A percentile compares a stretch with the other conserved stretches of the same genome.
These are phyloP conservation scores for Auxenochlorella protothecoides DNA, from an alignment of 139 green algal species.

Conservation along the genomic window DNA sequence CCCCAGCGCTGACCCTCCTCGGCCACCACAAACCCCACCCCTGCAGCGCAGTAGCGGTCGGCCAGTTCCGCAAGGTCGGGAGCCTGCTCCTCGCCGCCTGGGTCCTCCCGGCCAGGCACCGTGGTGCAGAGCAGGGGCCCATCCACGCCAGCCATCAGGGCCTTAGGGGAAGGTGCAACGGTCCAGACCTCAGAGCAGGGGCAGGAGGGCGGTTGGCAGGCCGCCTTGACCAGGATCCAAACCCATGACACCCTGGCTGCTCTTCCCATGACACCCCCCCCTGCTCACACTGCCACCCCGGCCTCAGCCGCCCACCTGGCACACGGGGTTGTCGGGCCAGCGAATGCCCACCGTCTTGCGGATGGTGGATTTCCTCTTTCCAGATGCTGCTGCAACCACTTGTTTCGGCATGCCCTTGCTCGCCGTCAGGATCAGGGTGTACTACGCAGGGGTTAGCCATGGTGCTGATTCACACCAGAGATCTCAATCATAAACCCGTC, in stretches of 20 bases:
- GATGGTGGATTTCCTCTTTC: slow-evolving; percentile 31
- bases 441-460: slow-evolving; percentile 26
- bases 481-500: too few relatives aligned
- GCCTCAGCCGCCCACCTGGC: slow-evolving; percentile 17
- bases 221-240: too few relatives aligned
- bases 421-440: slow-evolving; percentile 78
- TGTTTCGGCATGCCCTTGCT: slow-evolving; percentile 74
- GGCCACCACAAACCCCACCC: slow-evolving; percentile 79
- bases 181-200: too few relatives aligned
- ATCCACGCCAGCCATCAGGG: slow-evolving; percentile 19
- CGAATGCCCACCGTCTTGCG: slow-evolving; percentile 65
- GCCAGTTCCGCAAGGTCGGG: slow-evolving; percentile 59
- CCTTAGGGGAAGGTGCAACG: too few relatives aligned
- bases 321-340: slow-evolving; percentile 47
- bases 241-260: too few relatives aligned
- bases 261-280: too few relatives aligned
- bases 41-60: slow-evolving; percentile 48
- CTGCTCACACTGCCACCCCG: not conserved
- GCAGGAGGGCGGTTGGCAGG: too few relatives aligned
- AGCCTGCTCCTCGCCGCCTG: slow-evolving; percentile 9
- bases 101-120: slow-evolving; percentile 24
- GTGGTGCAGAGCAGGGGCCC: slow-evolving; percentile 64
- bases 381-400: slow-evolving; percentile 10
- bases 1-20: slow-evolving; percentile 27
- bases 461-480: too few relatives aligned